These are phyloP conservation scores for Metschnikowia lachancei DNA, from an alignment of 805 yeast genomes.

Conservation along the genomic window DNA sequence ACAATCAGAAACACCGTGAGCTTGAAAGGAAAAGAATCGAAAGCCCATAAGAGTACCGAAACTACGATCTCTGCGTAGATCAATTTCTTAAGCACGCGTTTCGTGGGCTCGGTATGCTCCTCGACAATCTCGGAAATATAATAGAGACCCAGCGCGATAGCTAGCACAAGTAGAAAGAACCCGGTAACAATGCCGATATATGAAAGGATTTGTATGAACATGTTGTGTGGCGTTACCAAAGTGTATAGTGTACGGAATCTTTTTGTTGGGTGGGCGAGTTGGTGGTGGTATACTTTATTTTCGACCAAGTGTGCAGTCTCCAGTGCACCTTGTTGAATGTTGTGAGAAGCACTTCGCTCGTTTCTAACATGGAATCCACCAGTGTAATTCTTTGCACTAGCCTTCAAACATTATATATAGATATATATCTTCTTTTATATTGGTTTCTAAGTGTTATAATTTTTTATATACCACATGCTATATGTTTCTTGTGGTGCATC, in stretches of 20 bases:
- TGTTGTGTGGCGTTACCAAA: conserved; percentile 10
- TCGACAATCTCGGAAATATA: conserved; percentile 90
- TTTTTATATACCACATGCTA: too few species aligned
- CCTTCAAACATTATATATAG: too few species aligned
- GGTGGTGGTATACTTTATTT: neutral
- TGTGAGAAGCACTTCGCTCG: too few species aligned
- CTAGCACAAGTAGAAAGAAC: conserved; percentile 38
- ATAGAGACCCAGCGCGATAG: conserved; percentile 88
- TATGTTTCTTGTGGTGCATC: too few species aligned
- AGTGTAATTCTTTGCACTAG: too few species aligned
- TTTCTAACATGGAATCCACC: too few species aligned
- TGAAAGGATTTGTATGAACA: conserved; percentile 42
- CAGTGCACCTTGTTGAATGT: neutral
- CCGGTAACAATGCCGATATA: conserved; percentile 39
- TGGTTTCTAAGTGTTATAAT: too few species aligned
- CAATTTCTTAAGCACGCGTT: conserved; percentile 58
- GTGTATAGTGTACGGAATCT: neutral
- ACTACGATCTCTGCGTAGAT: conserved; percentile 60
- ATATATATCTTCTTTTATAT: too few species aligned
- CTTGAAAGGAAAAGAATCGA: conserved; percentile 78
- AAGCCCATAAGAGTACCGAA: conserved; percentile 55
- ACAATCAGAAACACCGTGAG: conserved; percentile 64
- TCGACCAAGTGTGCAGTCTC: neutral
- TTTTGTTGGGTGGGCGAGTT: neutral
- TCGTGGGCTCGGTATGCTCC: conserved; percentile 86